phyloP scores from a whole-genome alignment of 305 asterid genomes.

The Solanum chacoense region DNA sequence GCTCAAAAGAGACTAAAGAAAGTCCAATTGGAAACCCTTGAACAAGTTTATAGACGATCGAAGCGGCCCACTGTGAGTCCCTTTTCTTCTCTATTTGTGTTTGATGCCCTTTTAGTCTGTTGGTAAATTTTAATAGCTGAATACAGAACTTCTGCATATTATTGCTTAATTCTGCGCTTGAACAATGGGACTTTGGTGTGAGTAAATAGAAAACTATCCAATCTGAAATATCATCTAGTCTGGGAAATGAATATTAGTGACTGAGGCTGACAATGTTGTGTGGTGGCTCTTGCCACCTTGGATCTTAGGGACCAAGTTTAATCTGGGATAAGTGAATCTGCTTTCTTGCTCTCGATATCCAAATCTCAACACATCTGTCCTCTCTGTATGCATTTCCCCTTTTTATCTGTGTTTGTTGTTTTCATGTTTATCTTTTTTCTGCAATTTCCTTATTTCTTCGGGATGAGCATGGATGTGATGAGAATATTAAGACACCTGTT shows the following conservation, averaged over 20 bases:
- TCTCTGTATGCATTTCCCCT: not conserved
- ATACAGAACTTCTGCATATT: not conserved
- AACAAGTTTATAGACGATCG: conserved; percentile 55
- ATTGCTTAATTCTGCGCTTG: not conserved
- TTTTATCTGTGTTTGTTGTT: not conserved
- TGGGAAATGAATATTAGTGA: not conserved
- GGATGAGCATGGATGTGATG: not conserved
- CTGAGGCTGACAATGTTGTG: not conserved
- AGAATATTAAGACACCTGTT: not conserved
- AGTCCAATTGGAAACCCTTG: conserved; percentile 80
- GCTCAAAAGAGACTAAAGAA: conserved; percentile 81
- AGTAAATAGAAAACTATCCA: not conserved
- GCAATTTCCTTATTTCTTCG: not conserved
- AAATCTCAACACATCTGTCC: not conserved
- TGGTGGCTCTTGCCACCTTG: not conserved
- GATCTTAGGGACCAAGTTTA: not conserved
- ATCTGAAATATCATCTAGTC: not conserved
- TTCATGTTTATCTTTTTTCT: not conserved
- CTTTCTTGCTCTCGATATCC: not conserved
- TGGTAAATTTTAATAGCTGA: not conserved
- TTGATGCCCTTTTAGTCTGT: not conserved
- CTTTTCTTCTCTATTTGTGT: not conserved
- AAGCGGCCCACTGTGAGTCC: conserved; percentile 89
- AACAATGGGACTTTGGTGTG: not conserved
- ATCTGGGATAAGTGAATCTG: not conserved